A percentile compares a stretch with the other conserved stretches of the same genome.
These are phyloP conservation scores for Cercophora samala DNA, from an alignment of 495 filamentous ascomycete genomes.

Conservation along the genomic window DNA sequence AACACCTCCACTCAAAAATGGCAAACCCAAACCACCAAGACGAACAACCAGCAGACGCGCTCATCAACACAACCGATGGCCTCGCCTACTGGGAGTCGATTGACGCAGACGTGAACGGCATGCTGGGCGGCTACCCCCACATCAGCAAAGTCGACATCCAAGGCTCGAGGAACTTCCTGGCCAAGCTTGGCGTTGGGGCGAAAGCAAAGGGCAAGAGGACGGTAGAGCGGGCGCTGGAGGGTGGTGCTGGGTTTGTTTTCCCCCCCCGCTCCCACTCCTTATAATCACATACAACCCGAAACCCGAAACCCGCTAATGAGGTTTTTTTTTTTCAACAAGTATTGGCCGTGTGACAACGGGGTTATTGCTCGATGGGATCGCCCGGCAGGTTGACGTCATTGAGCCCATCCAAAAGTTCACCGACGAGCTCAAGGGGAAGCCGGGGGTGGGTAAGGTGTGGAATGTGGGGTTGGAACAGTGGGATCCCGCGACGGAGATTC, in stretches of 20 bases:
- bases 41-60: slow-evolving; percentile 35
- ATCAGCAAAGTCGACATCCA: slow-evolving; percentile 74
- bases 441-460: slow-evolving; percentile 58
- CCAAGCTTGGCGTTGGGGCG: slow-evolving; percentile 62
- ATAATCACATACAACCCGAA: slow-evolving; percentile 10
- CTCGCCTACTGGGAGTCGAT: slow-evolving; percentile 73
- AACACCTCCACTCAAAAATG: not conserved
- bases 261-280: not conserved
- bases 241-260: slow-evolving; percentile 51
- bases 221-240: slow-evolving; percentile 43
- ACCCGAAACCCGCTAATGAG: no score
- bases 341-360: slow-evolving; percentile 57
- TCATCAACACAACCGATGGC: slow-evolving; percentile 51
- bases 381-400: slow-evolving; percentile 43
- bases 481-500: slow-evolving; percentile 42
- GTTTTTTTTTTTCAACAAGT: no score
- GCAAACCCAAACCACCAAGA: not conserved
- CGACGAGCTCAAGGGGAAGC: slow-evolving; percentile 38
- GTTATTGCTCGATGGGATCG: slow-evolving; percentile 25
- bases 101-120: slow-evolving; percentile 67
- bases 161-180: slow-evolving; percentile 70
- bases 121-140: slow-evolving; percentile 68
- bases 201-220: slow-evolving; percentile 27
- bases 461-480: slow-evolving; percentile 75
- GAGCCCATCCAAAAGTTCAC: slow-evolving; percentile 60